These are phyloP conservation scores for Solanum rostratum DNA, from an alignment of 257 asterid genomes.

Conservation along the genomic window DNA sequence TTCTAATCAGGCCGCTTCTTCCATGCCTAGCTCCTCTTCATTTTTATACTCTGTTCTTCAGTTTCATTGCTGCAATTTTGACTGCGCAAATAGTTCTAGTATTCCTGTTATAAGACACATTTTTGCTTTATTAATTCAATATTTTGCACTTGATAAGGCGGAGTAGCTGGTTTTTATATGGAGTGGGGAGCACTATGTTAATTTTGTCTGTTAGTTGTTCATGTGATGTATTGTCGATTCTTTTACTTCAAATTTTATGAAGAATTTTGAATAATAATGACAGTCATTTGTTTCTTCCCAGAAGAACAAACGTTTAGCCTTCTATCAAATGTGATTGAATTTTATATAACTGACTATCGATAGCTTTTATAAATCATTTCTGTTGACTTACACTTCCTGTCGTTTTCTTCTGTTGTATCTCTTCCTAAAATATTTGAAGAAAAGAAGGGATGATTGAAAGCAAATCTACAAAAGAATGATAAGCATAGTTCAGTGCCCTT, in stretches of 20 bases:
- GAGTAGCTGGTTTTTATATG: neutral
- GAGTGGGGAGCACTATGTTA: neutral
- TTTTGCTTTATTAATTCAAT: neutral
- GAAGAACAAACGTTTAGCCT: neutral
- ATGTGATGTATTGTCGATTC: neutral
- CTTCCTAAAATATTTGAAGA: neutral
- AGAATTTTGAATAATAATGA: neutral
- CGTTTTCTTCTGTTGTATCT: neutral
- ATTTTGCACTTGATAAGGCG: neutral
- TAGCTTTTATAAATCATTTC: neutral
- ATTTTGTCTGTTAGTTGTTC: neutral
- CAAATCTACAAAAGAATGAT: neutral
- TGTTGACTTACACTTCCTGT: neutral
- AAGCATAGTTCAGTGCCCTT: slow-evolving; percentile 25
- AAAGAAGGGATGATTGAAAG: neutral
- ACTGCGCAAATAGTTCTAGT: neutral
- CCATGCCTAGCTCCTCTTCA: slow-evolving; percentile 4
- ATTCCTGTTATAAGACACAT: neutral
- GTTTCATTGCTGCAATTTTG: neutral
- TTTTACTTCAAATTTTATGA: neutral
- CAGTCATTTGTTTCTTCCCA: neutral
- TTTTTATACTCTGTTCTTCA: neutral
- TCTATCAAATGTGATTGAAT: neutral
- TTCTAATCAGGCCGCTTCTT: slow-evolving; percentile 1
- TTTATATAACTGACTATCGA: neutral